These are phyloP conservation scores for Ajuga chamaepitys DNA, from an alignment of 257 asterid genomes.

Conservation along the genomic window DNA sequence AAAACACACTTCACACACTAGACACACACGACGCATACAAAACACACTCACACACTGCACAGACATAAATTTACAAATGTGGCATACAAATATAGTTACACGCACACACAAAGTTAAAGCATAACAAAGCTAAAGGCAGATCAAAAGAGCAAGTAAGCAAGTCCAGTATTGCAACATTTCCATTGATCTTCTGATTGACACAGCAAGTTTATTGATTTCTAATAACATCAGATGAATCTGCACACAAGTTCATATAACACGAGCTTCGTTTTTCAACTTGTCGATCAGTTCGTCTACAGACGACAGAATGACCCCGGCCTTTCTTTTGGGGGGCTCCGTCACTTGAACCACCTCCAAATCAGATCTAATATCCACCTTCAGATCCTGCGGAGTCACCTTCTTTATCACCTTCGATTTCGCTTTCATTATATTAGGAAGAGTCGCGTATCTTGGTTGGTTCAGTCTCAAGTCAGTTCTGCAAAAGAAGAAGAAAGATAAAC, in stretches of 20 bases:
- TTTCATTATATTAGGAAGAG: slow-evolving; percentile 96
- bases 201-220: background rate
- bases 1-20: no score
- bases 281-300: slow-evolving; percentile 88
- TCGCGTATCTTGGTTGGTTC: slow-evolving; percentile 93
- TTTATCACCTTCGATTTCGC: slow-evolving; percentile 80
- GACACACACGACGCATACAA: no score
- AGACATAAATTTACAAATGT: no score
- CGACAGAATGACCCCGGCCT: slow-evolving; percentile 74
- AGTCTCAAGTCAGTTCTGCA: slow-evolving; percentile 84
- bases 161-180: background rate
- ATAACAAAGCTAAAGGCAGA: background rate
- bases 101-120: background rate
- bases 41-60: no score
- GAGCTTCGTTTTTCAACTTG: slow-evolving; percentile 83
- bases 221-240: background rate
- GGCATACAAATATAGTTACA: no score
- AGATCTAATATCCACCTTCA: slow-evolving; percentile 64
- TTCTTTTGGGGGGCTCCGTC: slow-evolving; percentile 85
- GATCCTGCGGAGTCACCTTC: slow-evolving; percentile 63
- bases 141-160: background rate
- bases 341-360: slow-evolving; percentile 74
- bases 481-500: background rate
- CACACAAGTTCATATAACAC: slow-evolving; percentile 33
- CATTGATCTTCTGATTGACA: background rate